Evolutionary conservation across 2,329 filamentous ascomycete genomes (phyloP).

Genomic region (Verticillium zaregamsianum): DNA sequence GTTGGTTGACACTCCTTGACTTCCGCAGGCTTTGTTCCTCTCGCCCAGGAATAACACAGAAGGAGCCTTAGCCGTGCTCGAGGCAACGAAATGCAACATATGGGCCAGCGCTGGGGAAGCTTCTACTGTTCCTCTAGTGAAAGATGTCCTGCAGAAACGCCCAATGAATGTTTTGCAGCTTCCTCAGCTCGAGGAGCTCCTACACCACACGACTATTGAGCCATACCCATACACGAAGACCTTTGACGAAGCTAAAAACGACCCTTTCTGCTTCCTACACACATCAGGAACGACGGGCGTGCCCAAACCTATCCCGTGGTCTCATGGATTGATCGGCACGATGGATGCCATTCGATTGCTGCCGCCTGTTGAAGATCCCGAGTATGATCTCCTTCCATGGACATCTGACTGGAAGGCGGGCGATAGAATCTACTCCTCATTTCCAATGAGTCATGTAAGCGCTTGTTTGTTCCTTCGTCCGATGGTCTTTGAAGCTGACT

Average conservation of each 20-base stretch:
- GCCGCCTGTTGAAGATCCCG: slow-evolving; percentile 22
- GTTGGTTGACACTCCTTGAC: not conserved
- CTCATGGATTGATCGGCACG: slow-evolving; percentile 20
- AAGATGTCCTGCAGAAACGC: slow-evolving; percentile 17
- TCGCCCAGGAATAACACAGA: slow-evolving; percentile 28
- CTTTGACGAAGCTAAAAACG: slow-evolving; percentile 25
- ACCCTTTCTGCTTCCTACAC: slow-evolving; percentile 33
- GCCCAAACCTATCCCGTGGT: slow-evolving; percentile 33
- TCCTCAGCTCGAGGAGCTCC: slow-evolving; percentile 22
- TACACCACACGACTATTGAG: slow-evolving; percentile 11
- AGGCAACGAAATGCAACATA: slow-evolving; percentile 23
- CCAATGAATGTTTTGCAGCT: slow-evolving; percentile 22
- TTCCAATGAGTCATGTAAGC: slow-evolving; percentile 28
- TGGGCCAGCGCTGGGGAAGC: slow-evolving; percentile 21
- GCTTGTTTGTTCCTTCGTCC: not conserved
- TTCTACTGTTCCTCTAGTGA: slow-evolving; percentile 12
- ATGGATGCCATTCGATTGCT: slow-evolving; percentile 32
- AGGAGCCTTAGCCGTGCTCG: slow-evolving; percentile 25
- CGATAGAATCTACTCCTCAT: slow-evolving; percentile 28
- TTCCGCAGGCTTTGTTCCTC: slow-evolving; percentile 23
- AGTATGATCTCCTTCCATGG: slow-evolving; percentile 21
- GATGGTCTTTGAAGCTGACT: not conserved
- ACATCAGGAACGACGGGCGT: slow-evolving; percentile 38
- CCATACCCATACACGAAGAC: slow-evolving; percentile 24
- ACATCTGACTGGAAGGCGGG: slow-evolving; percentile 21